A percentile compares a stretch with the other conserved stretches of the same genome.
Evolutionary conservation across 2,329 filamentous ascomycete species (phyloP).

Genomic region (Xylaria sp.): DNA sequence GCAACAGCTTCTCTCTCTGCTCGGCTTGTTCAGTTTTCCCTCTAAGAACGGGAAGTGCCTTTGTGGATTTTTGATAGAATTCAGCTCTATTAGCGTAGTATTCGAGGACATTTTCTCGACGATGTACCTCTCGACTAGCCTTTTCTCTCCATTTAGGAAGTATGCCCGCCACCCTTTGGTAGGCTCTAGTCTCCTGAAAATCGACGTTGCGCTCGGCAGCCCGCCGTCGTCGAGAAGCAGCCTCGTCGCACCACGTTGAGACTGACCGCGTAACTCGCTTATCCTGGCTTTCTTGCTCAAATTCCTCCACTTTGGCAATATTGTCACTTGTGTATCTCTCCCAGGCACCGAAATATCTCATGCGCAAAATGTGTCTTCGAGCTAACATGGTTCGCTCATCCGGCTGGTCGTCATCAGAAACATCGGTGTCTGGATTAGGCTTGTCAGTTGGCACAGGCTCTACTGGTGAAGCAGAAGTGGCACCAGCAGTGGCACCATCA

Average conservation of each 20-base stretch:
- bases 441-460: constrained; percentile 6
- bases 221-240: constrained; percentile 38
- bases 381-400: constrained; percentile 50
- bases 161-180: constrained; percentile 39
- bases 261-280: constrained; percentile 35
- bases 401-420: constrained; percentile 38
- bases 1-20: constrained; percentile 41
- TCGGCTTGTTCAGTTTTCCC: constrained; percentile 37
- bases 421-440: constrained; percentile 20
- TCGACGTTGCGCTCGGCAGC: constrained; percentile 38
- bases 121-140: constrained; percentile 32
- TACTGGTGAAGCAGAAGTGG: constrained; percentile 2
- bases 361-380: constrained; percentile 50
- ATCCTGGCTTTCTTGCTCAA: constrained; percentile 39
- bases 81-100: constrained; percentile 46
- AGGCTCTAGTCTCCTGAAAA: constrained; percentile 40
- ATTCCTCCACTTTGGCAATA: constrained; percentile 42
- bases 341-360: constrained; percentile 51
- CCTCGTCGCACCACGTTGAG: constrained; percentile 41
- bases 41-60: constrained; percentile 41
- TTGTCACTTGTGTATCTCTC: constrained; percentile 47
- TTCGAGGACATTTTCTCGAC: constrained; percentile 39
- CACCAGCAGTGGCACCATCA: background rate
- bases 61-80: constrained; percentile 46
- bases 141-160: constrained; percentile 46